Evolutionary conservation across 2,329 filamentous ascomycete species (phyloP), one percentile per base, ranked within the genome.

Genomic region (Fusarium lateritium): DNA sequence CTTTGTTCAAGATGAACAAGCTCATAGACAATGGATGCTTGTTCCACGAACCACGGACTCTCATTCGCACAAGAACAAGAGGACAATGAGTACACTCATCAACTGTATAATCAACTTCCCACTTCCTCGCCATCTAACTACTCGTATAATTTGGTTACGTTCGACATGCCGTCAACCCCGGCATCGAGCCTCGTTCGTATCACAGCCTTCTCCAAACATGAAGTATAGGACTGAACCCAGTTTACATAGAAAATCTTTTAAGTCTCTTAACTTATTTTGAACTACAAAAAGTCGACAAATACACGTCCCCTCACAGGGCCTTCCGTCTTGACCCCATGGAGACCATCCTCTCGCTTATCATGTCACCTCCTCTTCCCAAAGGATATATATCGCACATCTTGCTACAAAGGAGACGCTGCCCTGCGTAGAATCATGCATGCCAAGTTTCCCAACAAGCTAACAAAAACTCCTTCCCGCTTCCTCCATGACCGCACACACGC

Each of bases 341-440:
- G 67, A 56, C 59, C 63, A 70, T 47, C 60, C 54, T 65, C 67
- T 57, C 67, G 42, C 67, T 49, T 31, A 42, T 68, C 34, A 55
- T 60, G 46, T 24, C 45, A 50, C 45, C 52, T 59, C 50, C 53
- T 58, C 53, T 34, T 50, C 54, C 47, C 51, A 62, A 71, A 68
- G 68, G 72, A 74, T 74, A 75, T 75, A 75, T 75, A 74, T 73
- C 61, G 57, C 71, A 71, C 71, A 75, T 59, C 68, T 74, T 70
- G 51, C 56, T 69, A 71, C 65, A 75, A 75, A 75, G 68, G 70
- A 71, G 70, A 72, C 71, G 66, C 73, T 74, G 66, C 55, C 59
- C 64, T 70, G 57, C 65, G 65, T 66, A 67, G 67, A 74, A 75
- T 66, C 71, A 73, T 73, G 65, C 65, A 73, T 73, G 63, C 61